Evolutionary conservation across 179 eudicot genomes (phyloP).

Genomic region (Pouteria campechiana): DNA sequence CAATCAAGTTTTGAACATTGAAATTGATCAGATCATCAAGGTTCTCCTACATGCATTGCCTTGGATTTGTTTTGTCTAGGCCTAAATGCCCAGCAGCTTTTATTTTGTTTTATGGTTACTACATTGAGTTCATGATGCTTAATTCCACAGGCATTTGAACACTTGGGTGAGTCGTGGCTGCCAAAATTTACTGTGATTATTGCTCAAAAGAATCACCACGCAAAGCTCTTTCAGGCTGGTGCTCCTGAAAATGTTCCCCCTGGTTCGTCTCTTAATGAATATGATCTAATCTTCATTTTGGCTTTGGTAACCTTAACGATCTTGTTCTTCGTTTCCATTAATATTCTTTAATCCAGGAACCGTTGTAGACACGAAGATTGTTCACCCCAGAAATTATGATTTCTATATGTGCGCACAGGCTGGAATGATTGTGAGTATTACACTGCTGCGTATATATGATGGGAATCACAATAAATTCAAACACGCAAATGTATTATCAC

Average conservation of each 20-base stretch:
- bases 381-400: slow-evolving; percentile 83
- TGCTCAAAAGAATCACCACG: slow-evolving; percentile 90
- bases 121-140: not conserved
- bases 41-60: slow-evolving; percentile 17
- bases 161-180: slow-evolving; percentile 51
- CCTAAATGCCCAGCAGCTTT: not conserved
- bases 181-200: slow-evolving; percentile 92
- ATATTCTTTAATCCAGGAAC: slow-evolving; percentile 43
- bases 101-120: not conserved
- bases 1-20: slow-evolving; percentile 59
- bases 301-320: not conserved
- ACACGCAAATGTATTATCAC: too few relatives aligned
- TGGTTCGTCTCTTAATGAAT: slow-evolving; percentile 34
- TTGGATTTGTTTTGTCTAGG: not conserved
- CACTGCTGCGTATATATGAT: not conserved
- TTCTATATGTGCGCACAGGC: slow-evolving; percentile 94
- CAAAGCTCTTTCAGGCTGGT: slow-evolving; percentile 60
- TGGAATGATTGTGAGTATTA: slow-evolving; percentile 64
- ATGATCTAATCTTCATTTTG: not conserved
- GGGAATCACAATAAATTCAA: too few relatives aligned
- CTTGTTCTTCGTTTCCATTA: not conserved
- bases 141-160: slow-evolving; percentile 55
- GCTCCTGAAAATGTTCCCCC: slow-evolving; percentile 67
- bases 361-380: slow-evolving; percentile 75
- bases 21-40: slow-evolving; percentile 89